Evolutionary conservation across 352 stramenopile species (phyloP), one percentile per base, ranked within the genome.

Genomic region (Phytophthora kernoviae): DNA sequence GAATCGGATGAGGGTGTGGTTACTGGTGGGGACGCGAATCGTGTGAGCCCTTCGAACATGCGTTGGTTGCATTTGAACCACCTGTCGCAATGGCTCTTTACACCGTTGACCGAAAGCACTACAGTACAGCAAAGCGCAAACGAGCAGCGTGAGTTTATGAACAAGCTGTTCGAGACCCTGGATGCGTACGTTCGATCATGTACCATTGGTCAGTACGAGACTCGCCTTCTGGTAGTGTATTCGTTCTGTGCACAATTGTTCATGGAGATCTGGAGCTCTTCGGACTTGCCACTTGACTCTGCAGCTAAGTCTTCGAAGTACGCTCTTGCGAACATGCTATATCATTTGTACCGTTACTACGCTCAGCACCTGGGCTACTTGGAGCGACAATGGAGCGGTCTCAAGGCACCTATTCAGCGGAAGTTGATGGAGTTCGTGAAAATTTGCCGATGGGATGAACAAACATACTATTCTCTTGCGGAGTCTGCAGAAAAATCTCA

Each of bases 391-490:
- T 91, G 77, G 86, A 81, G 84, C 33, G 80, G 81, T n/a, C 63
- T 98, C 0, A 94, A 96, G 51, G 79, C 77, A 3, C 96, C 96
- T 15, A 98, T 99, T 57, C 95, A 99, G 77, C 96, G 95, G 27
- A 96, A 98, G 65, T 64, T 99, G 4, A 92, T 98, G 66, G 96
- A 99, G 52, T 98, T 99, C 75, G 90, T 98, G 30, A 99, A 99
- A 62, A 92, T 99, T 27, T 95, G 88, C 27, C 98, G 97, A 48
- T 99, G 98, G 98, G 98, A 99, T 66, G 97, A 99, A 56, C 97
- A 99, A 71, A 99, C 96, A 21, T 99, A 99, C 70, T 99, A 99
- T 81, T 97, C 97, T 34, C 75, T 99, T 18, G 94, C 94, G 9
- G 98, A 99, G 53, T 98, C 96, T 5, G 95, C 94, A 0, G 94